Evolutionary conservation across 768 basidiomycete genomes (phyloP), one percentile per base, ranked within the genome.

Genomic region (Tulasnella calospora): DNA sequence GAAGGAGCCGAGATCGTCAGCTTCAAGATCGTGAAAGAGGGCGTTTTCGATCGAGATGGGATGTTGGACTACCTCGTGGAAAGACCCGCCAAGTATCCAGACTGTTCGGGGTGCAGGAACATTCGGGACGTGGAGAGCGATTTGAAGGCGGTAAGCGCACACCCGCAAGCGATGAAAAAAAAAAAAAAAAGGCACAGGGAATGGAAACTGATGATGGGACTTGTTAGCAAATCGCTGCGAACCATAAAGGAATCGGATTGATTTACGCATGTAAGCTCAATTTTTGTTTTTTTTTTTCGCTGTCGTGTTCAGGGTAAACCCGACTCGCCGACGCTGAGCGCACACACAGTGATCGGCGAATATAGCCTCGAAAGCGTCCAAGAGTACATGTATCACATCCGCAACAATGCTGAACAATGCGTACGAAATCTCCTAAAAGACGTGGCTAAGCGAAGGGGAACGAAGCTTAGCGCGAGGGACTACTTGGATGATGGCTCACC

Each of bases 371-470:
- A 89, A 78, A 95, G 91, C 0, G 96, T 99, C 5, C 96, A 97
- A 82, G 90, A 93, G 82, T 97, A 97, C 84, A 97, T 97, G 95
- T 89, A 89, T 79, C 91, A 95, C 83, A 98, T 97, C 83, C 91
- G 93, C 38, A 85, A 87, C 44, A 99, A 97, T 81, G 96, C 96
- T 71, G 96, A 98, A 83, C 86, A 84, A 79, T 94, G 92, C 17
- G 96, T 99, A 3, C 89, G 96, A 74, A 90, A 90, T 81, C 88
- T 99, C 35, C 87, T 99, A 74, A 88, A 89, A 70, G 89, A 92
- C 73, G 93, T 94, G 9, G 93, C 87, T 44, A 89, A 89, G 82
- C 90, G 90, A 36, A 87, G 89, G 6, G 93, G 93, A 3, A 87
- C 87, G 44, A 91, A 88, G 80, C 88, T 96, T 47, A 87, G 87